These are phyloP conservation scores for Cyclotella kingstonii DNA, from an alignment of 108 stramenopile species.

Conservation along the genomic window DNA sequence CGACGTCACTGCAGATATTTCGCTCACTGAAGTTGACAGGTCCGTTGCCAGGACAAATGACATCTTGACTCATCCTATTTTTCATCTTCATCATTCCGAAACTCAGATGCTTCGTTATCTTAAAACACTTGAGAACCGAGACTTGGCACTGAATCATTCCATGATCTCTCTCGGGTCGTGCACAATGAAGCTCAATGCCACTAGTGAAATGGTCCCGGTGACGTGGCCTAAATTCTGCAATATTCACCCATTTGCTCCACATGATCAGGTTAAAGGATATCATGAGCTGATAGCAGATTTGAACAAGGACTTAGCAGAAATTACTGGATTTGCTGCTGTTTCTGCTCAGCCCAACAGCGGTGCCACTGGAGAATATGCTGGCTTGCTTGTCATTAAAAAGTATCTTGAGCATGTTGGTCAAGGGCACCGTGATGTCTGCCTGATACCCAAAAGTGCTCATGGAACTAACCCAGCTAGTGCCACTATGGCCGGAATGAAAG, in stretches of 20 bases:
- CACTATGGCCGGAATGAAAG: constrained; percentile 96
- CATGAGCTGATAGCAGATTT: constrained; percentile 92
- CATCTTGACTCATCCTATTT: constrained; percentile 94
- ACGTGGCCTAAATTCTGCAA: constrained; percentile 95
- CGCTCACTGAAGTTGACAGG: constrained; percentile 61
- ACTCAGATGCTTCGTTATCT: constrained; percentile 98
- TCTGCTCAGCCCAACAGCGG: constrained; percentile 98
- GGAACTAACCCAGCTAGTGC: constrained; percentile 98
- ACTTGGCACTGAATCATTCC: constrained; percentile 95
- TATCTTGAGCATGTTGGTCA: constrained; percentile 86
- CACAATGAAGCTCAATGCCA: constrained; percentile 99
- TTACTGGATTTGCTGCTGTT: constrained; percentile 99
- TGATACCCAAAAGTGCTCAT: constrained; percentile 98
- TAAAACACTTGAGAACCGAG: constrained; percentile 94
- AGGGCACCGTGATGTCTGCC: constrained; percentile 93
- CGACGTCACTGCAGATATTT: constrained; percentile 73
- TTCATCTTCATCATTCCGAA: constrained; percentile 94
- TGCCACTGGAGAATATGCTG: constrained; percentile 98
- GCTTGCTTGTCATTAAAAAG: constrained; percentile 89
- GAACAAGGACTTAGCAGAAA: constrained; percentile 93
- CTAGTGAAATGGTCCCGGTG: constrained; percentile 98
- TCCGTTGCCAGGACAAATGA: constrained; percentile 66
- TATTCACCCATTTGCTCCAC: constrained; percentile 98
- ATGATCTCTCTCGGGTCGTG: constrained; percentile 99
- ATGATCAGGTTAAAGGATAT: constrained; percentile 92